Base-by-base conservation (phyloP, 2,329 filamentous ascomycete genomes). In the Didymella sp. region DNA sequence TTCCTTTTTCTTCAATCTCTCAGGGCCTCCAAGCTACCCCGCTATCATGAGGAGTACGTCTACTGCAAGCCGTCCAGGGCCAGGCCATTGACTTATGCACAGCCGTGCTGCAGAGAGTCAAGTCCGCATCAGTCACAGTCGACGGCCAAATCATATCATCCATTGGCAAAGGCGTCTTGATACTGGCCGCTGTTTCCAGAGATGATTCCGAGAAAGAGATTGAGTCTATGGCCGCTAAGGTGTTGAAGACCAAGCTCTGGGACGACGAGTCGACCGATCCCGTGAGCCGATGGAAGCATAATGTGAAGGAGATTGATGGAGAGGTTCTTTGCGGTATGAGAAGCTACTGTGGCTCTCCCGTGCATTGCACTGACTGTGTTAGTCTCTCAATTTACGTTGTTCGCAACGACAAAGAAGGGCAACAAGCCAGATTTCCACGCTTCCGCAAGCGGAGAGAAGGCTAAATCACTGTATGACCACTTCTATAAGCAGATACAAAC, bases 321-420 rank as follows among this genome's bases (percentile, higher is more conserved):
- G 95, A 98, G 75, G 85, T 99, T 24, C 86, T 99, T n/a, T 98
- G 94, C 76, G 93, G 92, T 96, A 83, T 60, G 84, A 30, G 17
- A 15, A 6, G n/a, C 9, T 17, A 8, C 9, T 21, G 22, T 8
- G 4, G 24, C 9, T 1, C n/a, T 4, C 5, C 8, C 25, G 28
- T 22, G 21, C 15, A 25, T 17, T 9, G n/a, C 7, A 30, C 48
- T 56, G 35, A 56, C 31, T 15, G 30, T 5, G 7, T 43, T 6
- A 96, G 94, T 99, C 42, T 98, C 95, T 13, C 95, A 99, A 78
- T 99, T 99, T 73, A 99, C 95, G 2, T 85, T 99, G 9, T 84
- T 96, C 46, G 96, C 92, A 43, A 90, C 89, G 42, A 93, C 93
- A n/a, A 96, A 93, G 73, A 98, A 98, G 77, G 94, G 94, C 61